Base-by-base conservation (phyloP, 495 filamentous ascomycete genomes). In the Bombardia bombarda region DNA sequence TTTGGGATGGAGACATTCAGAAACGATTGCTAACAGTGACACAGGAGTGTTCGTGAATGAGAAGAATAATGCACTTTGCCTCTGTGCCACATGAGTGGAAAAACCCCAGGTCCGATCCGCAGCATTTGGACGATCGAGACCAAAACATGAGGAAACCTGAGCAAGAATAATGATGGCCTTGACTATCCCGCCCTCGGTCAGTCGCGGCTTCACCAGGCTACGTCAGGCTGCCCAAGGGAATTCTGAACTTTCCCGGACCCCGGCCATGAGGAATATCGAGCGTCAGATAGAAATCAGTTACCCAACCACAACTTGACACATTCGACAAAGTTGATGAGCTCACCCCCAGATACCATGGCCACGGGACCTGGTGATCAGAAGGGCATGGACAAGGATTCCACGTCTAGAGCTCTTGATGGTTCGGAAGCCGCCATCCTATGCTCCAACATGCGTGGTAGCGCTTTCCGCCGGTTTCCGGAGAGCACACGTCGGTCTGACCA, bases 251-350 rank as follows among this genome's bases (percentile, higher is more conserved):
- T 12, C 25, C 7, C 12, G 2, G 7, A 13, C 13, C 14, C 13
- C 32, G 32, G 17, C 14, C 3, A 33, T 10, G 7, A 33, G 17
- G 2, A 3, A 14, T 16, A 7, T 16, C 12, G 17, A 14, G n/a
- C 16, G 32, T 14, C 13, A 7, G 28, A 12, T 18, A 21, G 18
- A 13, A 18, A 19, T n/a, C 30, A 33, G 10, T 20, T 18, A 9
- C 7, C 43, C 43, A 45, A 45, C 43, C 43, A 45, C 25, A 35
- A 37, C 12, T 14, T 4, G 40, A 45, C 43, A 45, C 43, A 45
- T 45, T n/a, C 43, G 23, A n/a, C n/a, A 38, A 22, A 21, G 17
- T 14, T 16, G 16, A 6, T 10, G 23, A 38, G 8, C 35, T 8
- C 33, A 23, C 17, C 20, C 21, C 17, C 23, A 19, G 34, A 44